Base-by-base conservation (phyloP, 805 yeast genomes). In the Saturnispora mendoncae region DNA sequence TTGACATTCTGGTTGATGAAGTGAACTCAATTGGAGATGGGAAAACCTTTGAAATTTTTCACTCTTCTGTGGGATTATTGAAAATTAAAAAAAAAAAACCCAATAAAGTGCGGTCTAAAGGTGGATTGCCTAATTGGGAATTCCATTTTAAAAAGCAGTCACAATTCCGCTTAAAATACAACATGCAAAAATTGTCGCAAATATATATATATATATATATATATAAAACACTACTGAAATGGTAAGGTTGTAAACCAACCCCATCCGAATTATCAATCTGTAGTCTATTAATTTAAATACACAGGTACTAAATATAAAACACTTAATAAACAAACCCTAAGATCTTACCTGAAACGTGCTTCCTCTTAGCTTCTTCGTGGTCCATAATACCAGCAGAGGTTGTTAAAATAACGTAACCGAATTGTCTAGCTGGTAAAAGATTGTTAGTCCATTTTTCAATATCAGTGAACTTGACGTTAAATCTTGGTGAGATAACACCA, bases 311-410 rank as follows among this genome's bases (percentile, higher is more conserved):
- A n/a, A n/a, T n/a, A n/a, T 14, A 15, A 28, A 33, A 33, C 33
- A 34, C 33, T 40, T 84, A 88, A 81, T 88, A 88, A 57, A 90
- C 96, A 76, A 86, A 90, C 66, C 98, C 98, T 66, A 90, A 81
- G 72, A 90, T 84, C 79, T 90, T 90, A 72, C 98, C 98, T 57
- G 97, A 87, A 61, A 90, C 97, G 76, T 90, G 97, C 84, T 90
- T 92, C 82, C 97, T 84, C 80, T 95, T 86, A 61, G 98, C 98
- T 78, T 90, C 97, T 79, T 90, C 97, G 78, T 90, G 98, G 80
- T 92, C 97, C 95, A 90, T 87, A 62, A 90, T 90, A 76, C 98
- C 98, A 61, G 97, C 96, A 61, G 97, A 90, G 61, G 97, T 90
- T 72, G 97, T 90, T 66, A 90, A 81, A 72, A 90, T 84, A 65